These are phyloP conservation scores for Crassisporium funariophilum DNA, from an alignment of 768 basidiomycete genomes.

Conservation along the genomic window DNA sequence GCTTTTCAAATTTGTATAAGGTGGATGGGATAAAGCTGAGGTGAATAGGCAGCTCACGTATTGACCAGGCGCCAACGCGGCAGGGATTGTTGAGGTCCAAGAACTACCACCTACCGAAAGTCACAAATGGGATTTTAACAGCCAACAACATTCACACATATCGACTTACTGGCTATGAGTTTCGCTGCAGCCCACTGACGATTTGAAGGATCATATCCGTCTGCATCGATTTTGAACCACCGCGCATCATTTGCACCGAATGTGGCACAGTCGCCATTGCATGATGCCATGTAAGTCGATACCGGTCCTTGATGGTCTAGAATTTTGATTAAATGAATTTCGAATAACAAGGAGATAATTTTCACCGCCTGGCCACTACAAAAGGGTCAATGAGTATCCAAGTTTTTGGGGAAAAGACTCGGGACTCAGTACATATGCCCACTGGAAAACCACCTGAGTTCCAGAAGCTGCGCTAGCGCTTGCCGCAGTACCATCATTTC, in stretches of 20 bases:
- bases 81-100: constrained; percentile 48
- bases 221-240: constrained; percentile 54
- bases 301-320: constrained; percentile 52
- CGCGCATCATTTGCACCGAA: constrained; percentile 39
- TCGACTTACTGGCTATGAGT: constrained; percentile 40
- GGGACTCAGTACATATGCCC: constrained; percentile 39
- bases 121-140: constrained; percentile 2
- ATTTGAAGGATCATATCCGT: constrained; percentile 40
- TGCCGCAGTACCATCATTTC: constrained; percentile 36
- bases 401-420: constrained; percentile 5
- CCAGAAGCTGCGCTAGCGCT: constrained; percentile 42
- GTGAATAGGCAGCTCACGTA: constrained; percentile 44
- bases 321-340: constrained; percentile 6
- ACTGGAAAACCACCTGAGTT: constrained; percentile 43
- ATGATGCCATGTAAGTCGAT: constrained; percentile 55
- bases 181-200: constrained; percentile 45
- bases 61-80: constrained; percentile 44
- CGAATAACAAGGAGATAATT: constrained; percentile 8
- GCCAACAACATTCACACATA: constrained; percentile 8
- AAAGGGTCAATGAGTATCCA: constrained; percentile 7
- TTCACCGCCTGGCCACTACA: constrained; percentile 41
- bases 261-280: constrained; percentile 44
- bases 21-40: background rate
- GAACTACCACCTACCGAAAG: constrained; percentile 33
- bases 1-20: constrained; percentile 26